phyloP scores from a whole-genome alignment of 768 basidiomycete genomes.

The Cyclocybe cylindracea region DNA sequence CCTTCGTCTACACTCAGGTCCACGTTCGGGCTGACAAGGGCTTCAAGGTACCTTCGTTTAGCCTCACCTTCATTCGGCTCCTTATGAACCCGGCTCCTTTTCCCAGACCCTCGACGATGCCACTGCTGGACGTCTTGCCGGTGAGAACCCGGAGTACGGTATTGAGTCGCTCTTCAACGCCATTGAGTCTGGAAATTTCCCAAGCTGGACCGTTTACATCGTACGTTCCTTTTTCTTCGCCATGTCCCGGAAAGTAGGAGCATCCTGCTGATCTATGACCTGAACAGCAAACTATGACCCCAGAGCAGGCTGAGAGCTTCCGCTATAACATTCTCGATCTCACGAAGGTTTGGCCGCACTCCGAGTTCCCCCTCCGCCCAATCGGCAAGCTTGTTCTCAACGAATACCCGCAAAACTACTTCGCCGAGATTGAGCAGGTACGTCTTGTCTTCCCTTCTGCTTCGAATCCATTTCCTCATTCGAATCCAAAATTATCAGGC shows the following conservation, averaged over 20 bases:
- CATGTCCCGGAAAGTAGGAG: neutral
- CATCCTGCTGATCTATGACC: conserved; percentile 3
- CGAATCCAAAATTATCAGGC: conserved; percentile 34
- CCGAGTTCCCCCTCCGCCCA: conserved; percentile 83
- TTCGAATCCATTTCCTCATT: neutral
- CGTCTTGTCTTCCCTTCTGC: conserved; percentile 25
- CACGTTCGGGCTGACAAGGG: conserved; percentile 80
- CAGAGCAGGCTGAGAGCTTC: conserved; percentile 87
- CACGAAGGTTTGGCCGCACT: conserved; percentile 91
- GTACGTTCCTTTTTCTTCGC: conserved; percentile 38
- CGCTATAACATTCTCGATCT: conserved; percentile 89
- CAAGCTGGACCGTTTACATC: conserved; percentile 87
- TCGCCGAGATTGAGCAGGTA: conserved; percentile 93
- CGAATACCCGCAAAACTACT: conserved; percentile 84
- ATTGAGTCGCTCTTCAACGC: conserved; percentile 76
- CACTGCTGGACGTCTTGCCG: conserved; percentile 65
- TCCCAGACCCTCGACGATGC: conserved; percentile 69
- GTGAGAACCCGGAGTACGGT: conserved; percentile 84
- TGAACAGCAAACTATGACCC: conserved; percentile 86
- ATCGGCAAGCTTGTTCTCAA: conserved; percentile 85
- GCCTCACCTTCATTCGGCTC: neutral
- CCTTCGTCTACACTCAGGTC: conserved; percentile 85
- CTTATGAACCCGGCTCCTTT: conserved; percentile 9
- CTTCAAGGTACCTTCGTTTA: conserved; percentile 58
- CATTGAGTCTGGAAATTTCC: conserved; percentile 80